phyloP scores from a whole-genome alignment of 1,284 basidiomycete genomes.

The Marasmius fiardii region DNA sequence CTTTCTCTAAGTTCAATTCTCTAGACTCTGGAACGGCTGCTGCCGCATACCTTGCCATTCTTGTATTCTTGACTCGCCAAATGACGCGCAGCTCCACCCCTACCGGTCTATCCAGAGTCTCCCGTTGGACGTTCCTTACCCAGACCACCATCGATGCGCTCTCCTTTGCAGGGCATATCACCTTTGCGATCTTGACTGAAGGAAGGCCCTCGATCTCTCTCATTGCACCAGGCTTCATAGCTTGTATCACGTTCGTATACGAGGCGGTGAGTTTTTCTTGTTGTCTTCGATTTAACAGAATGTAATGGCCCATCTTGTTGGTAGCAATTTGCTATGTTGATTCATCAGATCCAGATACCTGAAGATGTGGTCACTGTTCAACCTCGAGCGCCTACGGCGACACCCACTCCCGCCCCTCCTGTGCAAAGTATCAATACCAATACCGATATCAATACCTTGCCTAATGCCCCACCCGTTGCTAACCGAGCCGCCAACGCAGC shows the following conservation, averaged over 20 bases:
- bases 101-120: slow-evolving; percentile 72
- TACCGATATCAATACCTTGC: slow-evolving; percentile 7
- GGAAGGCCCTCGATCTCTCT: slow-evolving; percentile 76
- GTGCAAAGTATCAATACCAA: slow-evolving; percentile 4
- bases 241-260: slow-evolving; percentile 66
- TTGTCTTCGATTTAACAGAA: not conserved
- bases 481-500: slow-evolving; percentile 15
- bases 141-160: slow-evolving; percentile 79
- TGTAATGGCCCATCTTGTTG: slow-evolving; percentile 4
- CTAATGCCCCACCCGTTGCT: slow-evolving; percentile 15
- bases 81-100: slow-evolving; percentile 75
- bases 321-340: slow-evolving; percentile 80
- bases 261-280: slow-evolving; percentile 51
- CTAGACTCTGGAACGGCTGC: slow-evolving; percentile 73
- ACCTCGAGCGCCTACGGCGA: slow-evolving; percentile 15
- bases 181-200: slow-evolving; percentile 79
- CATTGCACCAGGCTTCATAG: slow-evolving; percentile 78
- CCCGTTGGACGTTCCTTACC: slow-evolving; percentile 76
- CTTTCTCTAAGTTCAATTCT: slow-evolving; percentile 8
- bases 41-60: slow-evolving; percentile 62
- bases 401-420: slow-evolving; percentile 16
- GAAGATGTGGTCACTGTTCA: slow-evolving; percentile 43
- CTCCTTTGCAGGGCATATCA: slow-evolving; percentile 82
- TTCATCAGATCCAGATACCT: slow-evolving; percentile 80
- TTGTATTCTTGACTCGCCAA: slow-evolving; percentile 71